Conservation (phyloP, 2,329 filamentous ascomycete species). For the Alternaria novae-zelandiae region DNA sequence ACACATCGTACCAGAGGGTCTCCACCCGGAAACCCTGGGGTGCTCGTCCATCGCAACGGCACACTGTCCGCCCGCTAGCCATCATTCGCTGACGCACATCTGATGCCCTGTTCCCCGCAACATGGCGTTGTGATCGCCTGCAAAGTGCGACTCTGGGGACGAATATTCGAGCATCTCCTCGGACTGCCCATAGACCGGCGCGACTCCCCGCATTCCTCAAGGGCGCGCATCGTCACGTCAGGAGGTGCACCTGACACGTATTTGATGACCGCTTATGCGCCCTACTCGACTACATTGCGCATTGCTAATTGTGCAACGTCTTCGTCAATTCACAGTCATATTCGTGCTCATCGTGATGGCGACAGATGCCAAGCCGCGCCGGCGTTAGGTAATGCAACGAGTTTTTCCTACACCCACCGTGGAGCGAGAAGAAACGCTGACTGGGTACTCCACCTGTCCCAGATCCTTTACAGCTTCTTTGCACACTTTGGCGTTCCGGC, state of each 20-base stretch:
- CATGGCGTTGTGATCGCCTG: conserved; percentile 26
- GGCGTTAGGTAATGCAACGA: conserved; percentile 37
- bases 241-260: background rate
- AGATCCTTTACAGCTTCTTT: conserved; percentile 29
- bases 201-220: conserved; percentile 14
- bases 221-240: conserved; percentile 3
- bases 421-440: conserved; percentile 27
- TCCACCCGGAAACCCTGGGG: conserved; percentile 30
- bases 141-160: conserved; percentile 17
- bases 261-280: conserved; percentile 8
- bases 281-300: background rate
- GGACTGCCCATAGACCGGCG: conserved; percentile 23
- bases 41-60: conserved; percentile 19
- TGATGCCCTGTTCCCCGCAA: conserved; percentile 36
- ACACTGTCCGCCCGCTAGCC: conserved; percentile 15
- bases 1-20: conserved; percentile 21
- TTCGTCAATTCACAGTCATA: conserved; percentile 20
- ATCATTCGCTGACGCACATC: conserved; percentile 21
- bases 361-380: conserved; percentile 35
- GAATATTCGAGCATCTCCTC: conserved; percentile 40
- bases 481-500: conserved; percentile 26
- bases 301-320: conserved; percentile 32
- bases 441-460: conserved; percentile 32
- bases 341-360: conserved; percentile 18
- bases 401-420: conserved; percentile 28